These are phyloP conservation scores for Aspergillus ibericus DNA, from an alignment of 2,329 filamentous ascomycete species.

Conservation along the genomic window DNA sequence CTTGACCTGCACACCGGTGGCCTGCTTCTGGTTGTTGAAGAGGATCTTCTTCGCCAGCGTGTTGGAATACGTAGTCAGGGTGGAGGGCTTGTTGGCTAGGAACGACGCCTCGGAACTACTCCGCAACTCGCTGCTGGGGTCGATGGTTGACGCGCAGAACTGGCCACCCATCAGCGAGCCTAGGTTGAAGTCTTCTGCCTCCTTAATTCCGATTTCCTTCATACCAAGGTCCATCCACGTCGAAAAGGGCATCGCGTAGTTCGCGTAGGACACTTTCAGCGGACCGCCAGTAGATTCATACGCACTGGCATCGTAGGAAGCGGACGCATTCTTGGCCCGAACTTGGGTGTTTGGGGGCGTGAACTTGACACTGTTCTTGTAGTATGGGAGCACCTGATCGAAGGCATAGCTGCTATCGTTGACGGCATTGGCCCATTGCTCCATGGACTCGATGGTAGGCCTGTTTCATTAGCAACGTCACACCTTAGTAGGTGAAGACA, in stretches of 20 bases:
- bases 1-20: conserved; percentile 43
- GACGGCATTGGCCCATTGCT: conserved; percentile 24
- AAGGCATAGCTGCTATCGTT: conserved; percentile 29
- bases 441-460: conserved; percentile 16
- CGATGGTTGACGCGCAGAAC: conserved; percentile 39
- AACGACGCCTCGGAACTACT: conserved; percentile 39
- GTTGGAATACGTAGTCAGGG: conserved; percentile 43
- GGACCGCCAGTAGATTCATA: conserved; percentile 31
- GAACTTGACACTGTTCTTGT: conserved; percentile 29
- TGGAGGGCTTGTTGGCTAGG: conserved; percentile 27
- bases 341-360: conserved; percentile 20
- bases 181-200: conserved; percentile 40
- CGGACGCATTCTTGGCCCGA: conserved; percentile 22
- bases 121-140: conserved; percentile 24
- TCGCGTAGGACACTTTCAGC: conserved; percentile 43
- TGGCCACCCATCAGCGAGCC: conserved; percentile 45
- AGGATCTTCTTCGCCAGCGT: conserved; percentile 50
- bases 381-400: conserved; percentile 27
- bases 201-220: conserved; percentile 43
- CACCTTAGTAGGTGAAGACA: background rate
- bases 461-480: background rate
- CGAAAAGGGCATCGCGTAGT: conserved; percentile 42
- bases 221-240: conserved; percentile 44
- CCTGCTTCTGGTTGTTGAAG: conserved; percentile 41
- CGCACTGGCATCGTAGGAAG: conserved; percentile 19